Evolutionary conservation across 2,329 filamentous ascomycete species (phyloP).

Genomic region (Rosellinia necatrix): DNA sequence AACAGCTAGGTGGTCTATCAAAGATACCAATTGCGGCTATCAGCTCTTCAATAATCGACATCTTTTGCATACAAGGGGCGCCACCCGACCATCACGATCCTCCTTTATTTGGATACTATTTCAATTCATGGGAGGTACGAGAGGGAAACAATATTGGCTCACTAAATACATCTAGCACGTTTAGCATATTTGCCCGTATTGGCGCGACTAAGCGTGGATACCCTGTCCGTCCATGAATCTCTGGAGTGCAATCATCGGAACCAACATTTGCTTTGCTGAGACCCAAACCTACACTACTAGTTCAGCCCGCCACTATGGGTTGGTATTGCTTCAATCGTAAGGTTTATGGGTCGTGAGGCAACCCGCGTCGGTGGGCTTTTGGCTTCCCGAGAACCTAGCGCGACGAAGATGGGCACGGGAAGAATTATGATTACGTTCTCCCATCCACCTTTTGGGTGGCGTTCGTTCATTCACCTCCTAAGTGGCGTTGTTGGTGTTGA

Average conservation of each 20-base stretch:
- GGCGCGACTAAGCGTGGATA: background rate
- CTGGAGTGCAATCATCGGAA: background rate
- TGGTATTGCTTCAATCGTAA: too few species aligned
- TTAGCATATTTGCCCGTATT: background rate
- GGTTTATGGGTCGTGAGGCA: background rate
- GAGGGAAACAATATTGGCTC: background rate
- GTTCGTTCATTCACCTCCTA: conserved; percentile 1
- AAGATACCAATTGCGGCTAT: too few species aligned
- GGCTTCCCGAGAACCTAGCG: too few species aligned
- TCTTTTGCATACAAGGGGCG: conserved; percentile 5
- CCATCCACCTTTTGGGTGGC: background rate
- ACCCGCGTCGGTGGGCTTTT: background rate
- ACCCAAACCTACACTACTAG: background rate
- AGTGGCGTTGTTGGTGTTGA: conserved; percentile 21
- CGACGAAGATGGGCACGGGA: background rate
- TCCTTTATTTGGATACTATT: background rate
- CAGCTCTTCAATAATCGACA: background rate
- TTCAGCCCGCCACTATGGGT: conserved; percentile 5
- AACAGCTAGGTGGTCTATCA: too few species aligned
- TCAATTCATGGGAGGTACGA: conserved; percentile 5
- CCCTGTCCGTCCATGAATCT: background rate
- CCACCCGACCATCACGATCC: background rate
- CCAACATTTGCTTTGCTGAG: background rate
- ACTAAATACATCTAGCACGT: background rate
- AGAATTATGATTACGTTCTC: background rate